Base-by-base conservation (phyloP, 192 early-diverging fungal genomes). In the Entrophospora sp. region DNA sequence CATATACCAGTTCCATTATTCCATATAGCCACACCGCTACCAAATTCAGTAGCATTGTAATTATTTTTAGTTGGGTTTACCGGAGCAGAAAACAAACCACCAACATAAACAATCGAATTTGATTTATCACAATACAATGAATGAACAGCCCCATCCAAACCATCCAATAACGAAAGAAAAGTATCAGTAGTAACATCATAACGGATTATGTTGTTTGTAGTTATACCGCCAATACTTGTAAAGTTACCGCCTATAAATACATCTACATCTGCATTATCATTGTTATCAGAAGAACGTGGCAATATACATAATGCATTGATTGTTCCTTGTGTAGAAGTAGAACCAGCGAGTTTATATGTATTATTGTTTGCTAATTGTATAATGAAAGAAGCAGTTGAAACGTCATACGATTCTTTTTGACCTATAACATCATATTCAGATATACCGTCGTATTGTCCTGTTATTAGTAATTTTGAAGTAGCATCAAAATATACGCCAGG, bases 1-100 rank as follows among this genome's bases (percentile, higher is more conserved):
- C 89, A 91, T 0, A n/a, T n/a, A n/a, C n/a, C n/a, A n/a, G 25
- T 38, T 16, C 71, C 18, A 27, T 64, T 40, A 5, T 68, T 36
- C 75, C 75, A 77, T 4, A 71, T 36, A 1, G 75, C 75, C 5
- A 73, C 62, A 2, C 66, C 61, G 6, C 75, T 71, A 20, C 69
- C 75, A 40, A 69, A 77, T 13, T 18, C 5, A 0, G 4, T 43
- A 46, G 12, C 63, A 64, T 34, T 48, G 14, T 5, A 30, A 20
- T 34, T 68, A 51, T 38, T 62, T 57, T 0, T 27, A 24, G 7
- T 24, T 59, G 40, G 30, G 65, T 38, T 61, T 60, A 32, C 46
- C 1, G 75, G 75, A 1, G 63, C 71, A 5, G 49, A 7, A 49
- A 77, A 77, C n/a, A 45, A n/a, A 10, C 75, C 75, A 3, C 70